Base-by-base conservation (phyloP, 106 monocot genomes). In the Dendrobium nobile region DNA sequence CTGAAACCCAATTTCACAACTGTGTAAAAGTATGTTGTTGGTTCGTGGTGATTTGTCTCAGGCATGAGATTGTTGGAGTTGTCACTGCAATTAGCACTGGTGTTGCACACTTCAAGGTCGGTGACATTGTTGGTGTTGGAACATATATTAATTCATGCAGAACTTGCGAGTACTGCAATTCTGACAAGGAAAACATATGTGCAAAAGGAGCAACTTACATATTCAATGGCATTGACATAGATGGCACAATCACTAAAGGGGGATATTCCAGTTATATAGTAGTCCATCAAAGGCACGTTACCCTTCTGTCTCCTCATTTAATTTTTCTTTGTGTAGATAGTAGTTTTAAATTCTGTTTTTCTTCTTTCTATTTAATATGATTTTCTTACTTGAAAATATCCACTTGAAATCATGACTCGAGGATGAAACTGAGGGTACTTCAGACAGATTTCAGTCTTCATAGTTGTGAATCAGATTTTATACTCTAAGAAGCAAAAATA, bases 191-290 rank as follows among this genome's bases (percentile, higher is more conserved):
- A 82, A 45, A 89, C 61, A 82, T 86, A 81, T 97, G 97, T 75
- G 77, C 79, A 47, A 82, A 89, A 74, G 4, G 56, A 0, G 1
- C 54, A 43, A 77, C 59, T 11, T 27, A 0, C 17, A 97, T 94
- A 65, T 97, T 84, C 79, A 92, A 97, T 82, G 16, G 1, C 17
- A 19, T 91, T 75, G 97, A 97, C 83, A 72, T 47, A 18, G 92
- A 94, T 90, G 97, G 97, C 42, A 86, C 92, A 16, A 61, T 89
- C 70, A 97, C 97, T 41, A 94, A 89, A 85, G 97, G 94, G 16
- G 97, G 97, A 77, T 97, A 94, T 85, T 97, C 97, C 18, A 86
- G 78, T 80, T 84, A 80, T 72, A 92, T 94, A 18, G 88, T 94
- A 42, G 92, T 94, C n/a, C 90, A 89, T 85, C 85, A 92, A 43